Evolutionary conservation across 495 filamentous ascomycete species (phyloP), one percentile per base, ranked within the genome.

Genomic region (Pseudotulostoma volvatum): DNA sequence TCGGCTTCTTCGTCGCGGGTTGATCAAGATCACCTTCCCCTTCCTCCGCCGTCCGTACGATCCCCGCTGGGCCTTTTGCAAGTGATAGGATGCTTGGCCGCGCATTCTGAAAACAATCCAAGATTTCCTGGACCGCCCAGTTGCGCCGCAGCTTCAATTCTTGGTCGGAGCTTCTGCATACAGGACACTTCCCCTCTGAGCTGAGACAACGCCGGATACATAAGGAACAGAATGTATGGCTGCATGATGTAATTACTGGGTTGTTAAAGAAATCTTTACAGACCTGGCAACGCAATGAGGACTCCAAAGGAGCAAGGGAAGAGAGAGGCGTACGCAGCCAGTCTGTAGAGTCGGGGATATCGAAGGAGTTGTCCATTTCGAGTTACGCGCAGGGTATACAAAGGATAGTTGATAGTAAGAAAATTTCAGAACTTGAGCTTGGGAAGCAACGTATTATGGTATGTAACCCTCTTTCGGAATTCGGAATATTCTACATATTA

Each of bases 231-330:
- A 99, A 99, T 0, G 90, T 95, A 55, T 99, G 90, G 31, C 74
- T 80, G 66, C 90, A 99, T 0, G 79, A 79, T 1, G 90, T 99
- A 38, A 95, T 77, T 66, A 99, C 87, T 1, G 90, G 90, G 16
- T 82, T 86, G 43, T 73, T 71, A 62, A 81, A 96, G 58, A 95
- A 92, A 55, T 99, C 90, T 59, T 95, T 96, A 70, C 90, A 99
- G 41, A 99, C 79, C 49, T 95, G 81, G 57, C 90, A 99, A 45
- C 87, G 82, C 11, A 99, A 69, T 11, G 83, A 74, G 31, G 83
- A 74, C 49, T 99, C 90, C 39, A 99, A 70, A 4, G 77, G 65
- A 35, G 75, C 65, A 40, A 97, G 69, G 23, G 68, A 59, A 1
- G 77, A 67, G 7, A 96, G 64, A 1, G 77, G 72, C 15, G 90